phyloP scores from a whole-genome alignment of 2,329 filamentous ascomycete species.

The Verticillium nubilum region DNA sequence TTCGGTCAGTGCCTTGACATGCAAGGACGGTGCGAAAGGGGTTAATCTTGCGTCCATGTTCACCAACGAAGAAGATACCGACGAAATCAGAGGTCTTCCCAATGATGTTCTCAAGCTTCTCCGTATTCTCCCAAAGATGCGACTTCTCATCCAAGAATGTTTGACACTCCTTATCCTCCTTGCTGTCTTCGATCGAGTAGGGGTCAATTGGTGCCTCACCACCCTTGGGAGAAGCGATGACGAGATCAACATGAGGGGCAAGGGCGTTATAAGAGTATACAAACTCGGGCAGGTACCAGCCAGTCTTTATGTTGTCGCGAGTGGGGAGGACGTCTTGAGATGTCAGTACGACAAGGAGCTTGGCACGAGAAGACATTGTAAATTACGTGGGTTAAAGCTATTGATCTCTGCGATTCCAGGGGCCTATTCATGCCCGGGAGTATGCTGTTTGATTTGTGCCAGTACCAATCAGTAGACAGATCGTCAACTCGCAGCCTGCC shows the following conservation, averaged over 20 bases:
- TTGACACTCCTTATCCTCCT: conserved; percentile 40
- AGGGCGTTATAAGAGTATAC: conserved; percentile 59
- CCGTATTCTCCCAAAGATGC: conserved; percentile 57
- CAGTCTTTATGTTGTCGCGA: not conserved
- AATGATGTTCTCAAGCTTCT: conserved; percentile 48
- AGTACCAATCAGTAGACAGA: no score
- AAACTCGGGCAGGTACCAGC: conserved; percentile 44
- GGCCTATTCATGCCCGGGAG: no score
- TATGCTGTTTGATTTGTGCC: no score
- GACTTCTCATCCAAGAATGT: conserved; percentile 36
- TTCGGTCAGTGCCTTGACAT: not conserved
- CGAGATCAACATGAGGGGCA: conserved; percentile 38
- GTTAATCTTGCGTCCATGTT: conserved; percentile 43
- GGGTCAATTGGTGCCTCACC: conserved; percentile 57
- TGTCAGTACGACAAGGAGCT: not conserved
- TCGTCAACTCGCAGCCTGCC: no score
- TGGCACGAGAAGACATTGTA: not conserved
- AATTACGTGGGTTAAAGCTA: not conserved
- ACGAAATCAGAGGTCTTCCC: conserved; percentile 55
- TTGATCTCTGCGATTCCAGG: no score
- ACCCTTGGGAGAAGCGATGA: conserved; percentile 56
- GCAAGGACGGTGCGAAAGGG: not conserved
- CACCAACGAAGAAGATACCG: conserved; percentile 51
- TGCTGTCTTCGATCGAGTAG: conserved; percentile 46
- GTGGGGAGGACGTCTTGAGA: not conserved